Base-by-base conservation (phyloP, 1,284 basidiomycete genomes). In the Austroboletus rostrupii region DNA sequence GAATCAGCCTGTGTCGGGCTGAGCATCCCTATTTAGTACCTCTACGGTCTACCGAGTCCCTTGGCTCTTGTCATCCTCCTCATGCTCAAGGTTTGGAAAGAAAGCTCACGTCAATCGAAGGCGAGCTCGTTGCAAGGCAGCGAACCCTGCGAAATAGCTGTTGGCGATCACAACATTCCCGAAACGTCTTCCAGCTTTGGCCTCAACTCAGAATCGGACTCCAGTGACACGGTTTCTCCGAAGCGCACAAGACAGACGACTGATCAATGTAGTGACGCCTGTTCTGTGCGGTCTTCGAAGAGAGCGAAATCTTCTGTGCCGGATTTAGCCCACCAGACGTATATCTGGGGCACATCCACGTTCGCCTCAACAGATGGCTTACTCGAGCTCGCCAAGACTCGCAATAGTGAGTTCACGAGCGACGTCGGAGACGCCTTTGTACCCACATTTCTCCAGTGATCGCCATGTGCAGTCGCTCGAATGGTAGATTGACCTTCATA, bases 21-120 rank as follows among this genome's bases (percentile, higher is more conserved):
- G 9, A 43, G 13, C 26, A 41, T 49, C 46, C 46, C 41, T 26
- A 47, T 43, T 60, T 3, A 17, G 37, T 23, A 36, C 10, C 39
- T 28, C n/a, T n/a, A n/a, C n/a, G n/a, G n/a, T n/a, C 5, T 26
- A 26, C 23, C 9, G 23, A 26, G 6, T 14, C n/a, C 3, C 17
- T 43, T 23, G 2, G 31, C 9, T 10, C 12, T 26, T n/a, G 29
- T 17, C 43, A 37, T 39, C 48, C 23, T 28, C 9, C 20, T 21
- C 43, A 83, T 83, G 80, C 65, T 81, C 54, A 78, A 75, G 45
- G 64, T 74, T 48, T 78, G 78, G 75, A 79, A 76, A 61, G 67
- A 78, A 45, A 72, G 74, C 45, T 48, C 45, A 41, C 42, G 53
- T 40, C 57, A 54, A 31, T 48, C 54, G 12, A 16, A 32, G 11